phyloP scores from a whole-genome alignment of 2,329 filamentous ascomycete species.

The Venturia nashicola region DNA sequence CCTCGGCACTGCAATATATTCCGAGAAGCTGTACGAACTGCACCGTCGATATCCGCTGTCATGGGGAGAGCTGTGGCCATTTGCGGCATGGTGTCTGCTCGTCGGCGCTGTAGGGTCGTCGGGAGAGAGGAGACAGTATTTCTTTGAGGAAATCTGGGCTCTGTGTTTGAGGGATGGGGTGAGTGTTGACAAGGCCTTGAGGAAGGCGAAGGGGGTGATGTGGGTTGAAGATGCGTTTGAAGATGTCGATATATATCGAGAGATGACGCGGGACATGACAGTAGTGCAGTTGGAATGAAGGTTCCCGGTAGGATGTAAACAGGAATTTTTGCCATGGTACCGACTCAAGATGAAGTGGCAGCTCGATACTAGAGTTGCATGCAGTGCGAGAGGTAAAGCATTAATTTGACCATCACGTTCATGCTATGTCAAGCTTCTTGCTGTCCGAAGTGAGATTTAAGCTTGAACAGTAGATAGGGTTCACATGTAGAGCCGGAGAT shows the following conservation, averaged over 20 bases:
- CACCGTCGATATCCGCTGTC: neutral
- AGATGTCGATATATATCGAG: slow-evolving; percentile 5
- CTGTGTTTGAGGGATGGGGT: slow-evolving; percentile 16
- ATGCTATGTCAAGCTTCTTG: no score
- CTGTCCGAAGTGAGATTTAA: no score
- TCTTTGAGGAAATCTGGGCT: slow-evolving; percentile 18
- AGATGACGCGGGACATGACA: neutral
- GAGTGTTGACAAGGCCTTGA: slow-evolving; percentile 17
- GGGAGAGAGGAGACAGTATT: slow-evolving; percentile 17
- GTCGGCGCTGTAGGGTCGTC: slow-evolving; percentile 9
- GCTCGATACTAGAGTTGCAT: no score
- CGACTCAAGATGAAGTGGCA: no score
- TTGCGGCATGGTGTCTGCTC: neutral
- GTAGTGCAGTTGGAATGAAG: neutral
- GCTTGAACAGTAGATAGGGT: no score
- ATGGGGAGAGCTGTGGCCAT: neutral
- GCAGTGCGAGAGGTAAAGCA: no score
- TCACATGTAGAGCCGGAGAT: no score
- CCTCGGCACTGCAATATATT: neutral
- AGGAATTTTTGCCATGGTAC: no score
- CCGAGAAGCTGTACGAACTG: neutral
- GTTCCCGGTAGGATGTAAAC: no score
- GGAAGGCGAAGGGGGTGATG: slow-evolving; percentile 17
- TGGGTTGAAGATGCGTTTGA: slow-evolving; percentile 18
- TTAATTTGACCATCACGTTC: no score